These are phyloP conservation scores for Panicum miliaceum DNA, from an alignment of 176 grass and related monocot species.

Conservation along the genomic window DNA sequence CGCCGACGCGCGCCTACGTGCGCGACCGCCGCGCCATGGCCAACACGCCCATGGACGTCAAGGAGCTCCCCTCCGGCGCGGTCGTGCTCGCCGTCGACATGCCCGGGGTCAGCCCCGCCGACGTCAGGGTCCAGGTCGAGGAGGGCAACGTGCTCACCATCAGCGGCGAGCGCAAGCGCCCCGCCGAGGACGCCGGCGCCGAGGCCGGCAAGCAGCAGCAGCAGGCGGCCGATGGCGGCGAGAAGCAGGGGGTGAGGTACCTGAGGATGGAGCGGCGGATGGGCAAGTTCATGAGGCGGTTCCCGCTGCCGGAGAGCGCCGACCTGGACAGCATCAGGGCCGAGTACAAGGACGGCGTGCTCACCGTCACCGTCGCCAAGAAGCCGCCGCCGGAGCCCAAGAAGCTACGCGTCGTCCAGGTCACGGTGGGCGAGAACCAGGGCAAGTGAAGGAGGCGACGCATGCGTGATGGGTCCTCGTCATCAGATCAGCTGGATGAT, in stretches of 20 bases:
- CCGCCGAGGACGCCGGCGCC: slow-evolving; percentile 31
- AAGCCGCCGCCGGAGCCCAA: slow-evolving; percentile 61
- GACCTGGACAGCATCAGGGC: slow-evolving; percentile 54
- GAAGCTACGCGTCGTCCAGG: slow-evolving; percentile 62
- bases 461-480: background rate
- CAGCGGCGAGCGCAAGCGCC: slow-evolving; percentile 62
- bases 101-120: slow-evolving; percentile 53
- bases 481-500: background rate
- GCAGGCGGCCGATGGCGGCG: background rate
- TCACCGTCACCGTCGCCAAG: slow-evolving; percentile 65
- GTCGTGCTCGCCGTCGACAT: slow-evolving; percentile 58
- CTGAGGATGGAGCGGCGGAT: slow-evolving; percentile 66
- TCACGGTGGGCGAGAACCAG: slow-evolving; percentile 40
- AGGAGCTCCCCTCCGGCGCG: slow-evolving; percentile 61
- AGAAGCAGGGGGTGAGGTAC: slow-evolving; percentile 46
- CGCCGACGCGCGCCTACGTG: slow-evolving; percentile 65
- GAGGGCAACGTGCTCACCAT: slow-evolving; percentile 67
- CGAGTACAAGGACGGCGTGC: slow-evolving; percentile 61
- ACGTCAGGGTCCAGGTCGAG: slow-evolving; percentile 70
- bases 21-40: slow-evolving; percentile 71
- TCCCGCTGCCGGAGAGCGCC: slow-evolving; percentile 57
- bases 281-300: slow-evolving; percentile 75
- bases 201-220: slow-evolving; percentile 5
- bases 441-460: background rate
- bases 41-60: slow-evolving; percentile 69